Evolutionary conservation across 148 eudicot species (phyloP).

Genomic region (Euryodendron excelsum): DNA sequence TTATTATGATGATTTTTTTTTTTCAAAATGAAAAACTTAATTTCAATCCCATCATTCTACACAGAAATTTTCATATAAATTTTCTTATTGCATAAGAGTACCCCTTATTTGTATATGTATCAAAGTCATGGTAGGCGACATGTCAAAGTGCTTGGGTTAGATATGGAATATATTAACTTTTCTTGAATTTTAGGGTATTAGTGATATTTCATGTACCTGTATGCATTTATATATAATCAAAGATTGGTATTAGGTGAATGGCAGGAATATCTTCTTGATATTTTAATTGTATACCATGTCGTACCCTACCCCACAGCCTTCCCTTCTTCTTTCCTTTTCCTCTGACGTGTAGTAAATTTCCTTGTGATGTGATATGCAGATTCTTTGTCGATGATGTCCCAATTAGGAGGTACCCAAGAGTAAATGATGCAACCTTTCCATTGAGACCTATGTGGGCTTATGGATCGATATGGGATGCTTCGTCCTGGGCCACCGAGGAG

Average conservation of each 20-base stretch:
- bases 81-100: too few species aligned
- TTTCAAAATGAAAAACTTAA: too few species aligned
- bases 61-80: too few species aligned
- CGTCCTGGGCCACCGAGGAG: slow-evolving; percentile 22
- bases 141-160: neutral
- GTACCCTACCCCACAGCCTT: neutral
- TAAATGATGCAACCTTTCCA: slow-evolving; percentile 22
- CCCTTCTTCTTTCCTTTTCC: neutral
- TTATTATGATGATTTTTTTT: too few species aligned
- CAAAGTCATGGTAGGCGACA: neutral
- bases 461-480: slow-evolving; percentile 27
- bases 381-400: slow-evolving; percentile 28
- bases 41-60: too few species aligned
- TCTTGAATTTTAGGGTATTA: neutral
- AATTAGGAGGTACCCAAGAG: slow-evolving; percentile 20
- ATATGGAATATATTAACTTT: neutral
- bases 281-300: neutral
- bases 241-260: neutral
- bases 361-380: slow-evolving; percentile 10
- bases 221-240: too few species aligned
- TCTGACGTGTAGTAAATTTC: neutral
- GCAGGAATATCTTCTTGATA: neutral
- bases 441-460: slow-evolving; percentile 21
- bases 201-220: neutral
- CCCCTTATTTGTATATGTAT: too few species aligned